A percentile compares a stretch with the other conserved stretches of the same genome.
Conservation (phyloP, 306 rosid species). For the Quercus gilva region DNA sequence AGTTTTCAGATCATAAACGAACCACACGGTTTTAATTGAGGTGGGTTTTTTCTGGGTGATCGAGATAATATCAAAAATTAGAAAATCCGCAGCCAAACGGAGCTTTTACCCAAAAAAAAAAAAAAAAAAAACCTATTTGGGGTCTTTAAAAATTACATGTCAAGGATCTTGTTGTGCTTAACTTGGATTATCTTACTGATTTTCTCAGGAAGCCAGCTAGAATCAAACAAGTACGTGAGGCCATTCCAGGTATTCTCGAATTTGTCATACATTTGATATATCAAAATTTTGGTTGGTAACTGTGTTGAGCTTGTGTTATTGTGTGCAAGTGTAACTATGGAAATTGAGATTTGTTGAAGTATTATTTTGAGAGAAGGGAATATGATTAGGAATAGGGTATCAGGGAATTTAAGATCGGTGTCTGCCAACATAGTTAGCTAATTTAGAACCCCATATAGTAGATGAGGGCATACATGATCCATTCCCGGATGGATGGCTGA, state of each 20-base stretch:
- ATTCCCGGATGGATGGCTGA: not conserved
- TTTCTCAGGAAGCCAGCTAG: conserved; percentile 68
- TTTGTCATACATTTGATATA: not conserved
- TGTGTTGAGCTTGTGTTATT: not conserved
- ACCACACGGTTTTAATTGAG: not conserved
- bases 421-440: not conserved
- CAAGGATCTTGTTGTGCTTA: conserved; percentile 3
- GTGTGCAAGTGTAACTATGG: not conserved
- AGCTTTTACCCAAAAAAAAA: no score
- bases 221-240: conserved; percentile 69
- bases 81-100: not conserved
- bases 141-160: not conserved
- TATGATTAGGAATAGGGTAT: not conserved
- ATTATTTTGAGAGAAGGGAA: not conserved
- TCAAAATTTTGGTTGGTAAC: not conserved
- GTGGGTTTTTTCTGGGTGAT: not conserved
- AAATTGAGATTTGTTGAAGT: not conserved
- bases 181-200: not conserved
- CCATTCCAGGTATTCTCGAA: conserved; percentile 49
- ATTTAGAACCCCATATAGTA: not conserved
- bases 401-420: not conserved
- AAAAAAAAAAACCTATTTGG: not conserved
- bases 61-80: not conserved
- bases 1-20: not conserved
- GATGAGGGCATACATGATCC: not conserved